phyloP scores from a whole-genome alignment of 2,329 filamentous ascomycete genomes.

The Dichotomopilus funicola region DNA sequence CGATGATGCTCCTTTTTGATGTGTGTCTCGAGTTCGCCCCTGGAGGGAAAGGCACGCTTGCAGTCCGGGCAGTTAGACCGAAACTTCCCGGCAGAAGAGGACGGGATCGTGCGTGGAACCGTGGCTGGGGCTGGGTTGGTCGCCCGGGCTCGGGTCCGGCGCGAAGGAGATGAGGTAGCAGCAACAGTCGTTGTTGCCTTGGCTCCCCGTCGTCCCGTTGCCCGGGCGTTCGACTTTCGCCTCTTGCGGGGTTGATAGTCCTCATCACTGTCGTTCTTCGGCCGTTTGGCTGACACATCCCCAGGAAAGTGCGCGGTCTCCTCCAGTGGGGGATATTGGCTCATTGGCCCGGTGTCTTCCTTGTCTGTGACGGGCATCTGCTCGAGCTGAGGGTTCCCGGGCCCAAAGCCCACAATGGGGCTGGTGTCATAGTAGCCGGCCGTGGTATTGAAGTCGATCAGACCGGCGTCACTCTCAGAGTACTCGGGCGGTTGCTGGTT shows the following conservation, averaged over 20 bases:
- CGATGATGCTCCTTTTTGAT: conserved; percentile 49
- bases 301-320: conserved; percentile 10
- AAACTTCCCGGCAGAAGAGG: conserved; percentile 1
- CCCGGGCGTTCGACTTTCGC: neutral
- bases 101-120: neutral
- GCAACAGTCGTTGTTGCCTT: neutral
- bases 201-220: neutral
- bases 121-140: neutral
- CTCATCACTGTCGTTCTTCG: conserved; percentile 9
- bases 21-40: conserved; percentile 41
- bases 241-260: conserved; percentile 17
- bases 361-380: neutral
- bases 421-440: conserved; percentile 31
- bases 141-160: neutral
- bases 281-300: too few relatives aligned
- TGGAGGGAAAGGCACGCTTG: conserved; percentile 39
- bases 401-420: conserved; percentile 20
- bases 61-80: conserved; percentile 33
- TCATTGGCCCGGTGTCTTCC: conserved; percentile 16
- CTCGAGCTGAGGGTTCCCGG: conserved; percentile 3
- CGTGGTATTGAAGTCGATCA: conserved; percentile 21
- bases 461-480: conserved; percentile 26
- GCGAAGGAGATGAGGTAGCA: neutral
- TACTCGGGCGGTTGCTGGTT: conserved; percentile 28
- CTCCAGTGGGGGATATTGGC: conserved; percentile 14